Evolutionary conservation across 768 basidiomycete genomes (phyloP).

Genomic region (Lactarius hengduanensis): DNA sequence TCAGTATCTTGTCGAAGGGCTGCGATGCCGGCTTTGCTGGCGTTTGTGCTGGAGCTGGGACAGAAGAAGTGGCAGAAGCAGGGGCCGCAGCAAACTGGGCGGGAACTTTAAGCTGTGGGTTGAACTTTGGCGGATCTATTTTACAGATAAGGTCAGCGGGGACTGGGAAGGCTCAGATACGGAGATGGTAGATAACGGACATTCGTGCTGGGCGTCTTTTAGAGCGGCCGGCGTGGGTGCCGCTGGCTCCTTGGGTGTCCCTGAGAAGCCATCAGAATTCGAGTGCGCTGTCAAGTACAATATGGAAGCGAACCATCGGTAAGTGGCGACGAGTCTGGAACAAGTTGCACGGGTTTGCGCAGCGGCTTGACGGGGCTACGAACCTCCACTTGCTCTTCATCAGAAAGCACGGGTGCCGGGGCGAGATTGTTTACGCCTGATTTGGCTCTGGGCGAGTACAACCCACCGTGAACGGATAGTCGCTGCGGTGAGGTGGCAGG

Average conservation of each 20-base stretch:
- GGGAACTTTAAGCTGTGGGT: constrained; percentile 10
- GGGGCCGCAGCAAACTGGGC: neutral
- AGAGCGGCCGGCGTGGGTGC: neutral
- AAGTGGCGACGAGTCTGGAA: neutral
- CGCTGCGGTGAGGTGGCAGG: neutral
- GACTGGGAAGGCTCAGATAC: neutral
- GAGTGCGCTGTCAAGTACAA: neutral
- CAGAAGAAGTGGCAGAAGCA: neutral
- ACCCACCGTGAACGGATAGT: neutral
- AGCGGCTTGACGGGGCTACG: neutral
- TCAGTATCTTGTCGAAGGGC: constrained; percentile 19
- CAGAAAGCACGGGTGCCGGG: neutral
- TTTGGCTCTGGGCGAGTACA: constrained; percentile 4
- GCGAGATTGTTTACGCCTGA: constrained; percentile 2
- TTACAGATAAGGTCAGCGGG: neutral
- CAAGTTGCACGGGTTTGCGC: neutral
- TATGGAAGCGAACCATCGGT: constrained; percentile 1
- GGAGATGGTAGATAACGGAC: neutral
- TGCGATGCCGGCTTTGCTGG: neutral
- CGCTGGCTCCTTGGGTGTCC: neutral
- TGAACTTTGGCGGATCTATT: constrained; percentile 7
- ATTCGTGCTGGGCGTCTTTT: constrained; percentile 6
- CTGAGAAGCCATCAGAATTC: neutral
- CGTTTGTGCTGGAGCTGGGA: neutral
- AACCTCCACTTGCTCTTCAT: constrained; percentile 10